Conservation (phyloP, 805 yeast species). For the Millerozyma acaciae region DNA sequence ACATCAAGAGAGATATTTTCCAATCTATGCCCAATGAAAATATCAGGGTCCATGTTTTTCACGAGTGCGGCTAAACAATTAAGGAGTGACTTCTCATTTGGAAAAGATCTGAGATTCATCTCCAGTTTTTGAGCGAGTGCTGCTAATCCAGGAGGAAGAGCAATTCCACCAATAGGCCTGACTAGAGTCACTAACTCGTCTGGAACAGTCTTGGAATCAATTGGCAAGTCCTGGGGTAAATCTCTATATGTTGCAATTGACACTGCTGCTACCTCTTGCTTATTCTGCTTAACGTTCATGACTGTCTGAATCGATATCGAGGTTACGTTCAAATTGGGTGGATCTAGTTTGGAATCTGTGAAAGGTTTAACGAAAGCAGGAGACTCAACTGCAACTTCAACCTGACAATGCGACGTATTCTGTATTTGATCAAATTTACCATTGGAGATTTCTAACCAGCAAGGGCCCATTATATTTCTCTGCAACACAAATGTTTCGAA, state of each 20-base stretch:
- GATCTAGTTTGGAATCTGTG: slow-evolving; percentile 45
- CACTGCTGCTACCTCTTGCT: slow-evolving; percentile 84
- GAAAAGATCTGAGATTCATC: slow-evolving; percentile 53
- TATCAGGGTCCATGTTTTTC: slow-evolving; percentile 82
- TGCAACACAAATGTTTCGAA: slow-evolving; percentile 86
- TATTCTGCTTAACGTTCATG: slow-evolving; percentile 67
- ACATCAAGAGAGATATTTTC: slow-evolving; percentile 78
- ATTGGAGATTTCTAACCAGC: slow-evolving; percentile 79
- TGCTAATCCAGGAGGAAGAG: slow-evolving; percentile 74
- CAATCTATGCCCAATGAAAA: slow-evolving; percentile 80
- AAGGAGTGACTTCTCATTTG: slow-evolving; percentile 70
- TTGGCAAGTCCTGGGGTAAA: slow-evolving; percentile 72
- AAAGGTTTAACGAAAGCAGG: slow-evolving; percentile 49
- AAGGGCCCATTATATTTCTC: slow-evolving; percentile 91
- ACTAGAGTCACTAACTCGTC: slow-evolving; percentile 65
- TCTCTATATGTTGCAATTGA: slow-evolving; percentile 68
- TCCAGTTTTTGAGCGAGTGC: slow-evolving; percentile 54
- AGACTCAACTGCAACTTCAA: slow-evolving; percentile 60
- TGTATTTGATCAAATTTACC: slow-evolving; percentile 56
- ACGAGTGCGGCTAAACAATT: slow-evolving; percentile 70
- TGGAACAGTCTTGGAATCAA: slow-evolving; percentile 58
- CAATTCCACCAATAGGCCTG: slow-evolving; percentile 65
- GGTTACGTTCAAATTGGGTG: slow-evolving; percentile 63
- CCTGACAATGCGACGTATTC: slow-evolving; percentile 73
- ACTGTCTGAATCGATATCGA: slow-evolving; percentile 77